Conservation (phyloP, 148 eudicot species). For the Euryodendron excelsum region DNA sequence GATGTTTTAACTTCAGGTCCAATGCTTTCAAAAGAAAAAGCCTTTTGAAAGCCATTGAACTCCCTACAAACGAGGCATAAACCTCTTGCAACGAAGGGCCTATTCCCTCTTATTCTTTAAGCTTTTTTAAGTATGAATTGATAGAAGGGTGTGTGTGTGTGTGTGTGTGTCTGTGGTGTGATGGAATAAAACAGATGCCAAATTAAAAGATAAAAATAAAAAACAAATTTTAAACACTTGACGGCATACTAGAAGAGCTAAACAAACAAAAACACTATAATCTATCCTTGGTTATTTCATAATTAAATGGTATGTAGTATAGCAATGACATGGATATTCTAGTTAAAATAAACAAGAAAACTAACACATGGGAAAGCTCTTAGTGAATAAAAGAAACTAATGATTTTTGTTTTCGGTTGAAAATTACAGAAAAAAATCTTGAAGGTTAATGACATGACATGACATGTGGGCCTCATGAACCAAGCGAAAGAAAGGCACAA, state of each 20-base stretch:
- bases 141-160: too few relatives aligned
- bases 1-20: not conserved
- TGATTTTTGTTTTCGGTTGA: not conserved
- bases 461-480: not conserved
- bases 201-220: too few relatives aligned
- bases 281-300: not conserved
- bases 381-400: too few relatives aligned
- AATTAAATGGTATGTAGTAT: not conserved
- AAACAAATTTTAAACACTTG: too few relatives aligned
- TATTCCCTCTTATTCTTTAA: not conserved
- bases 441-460: not conserved
- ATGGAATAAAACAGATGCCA: too few relatives aligned
- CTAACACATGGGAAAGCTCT: too few relatives aligned
- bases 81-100: not conserved
- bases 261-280: not conserved
- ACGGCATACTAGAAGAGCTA: not conserved
- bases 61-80: not conserved
- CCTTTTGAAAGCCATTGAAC: not conserved
- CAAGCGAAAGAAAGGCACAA: constrained; percentile 6
- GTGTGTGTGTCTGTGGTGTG: too few relatives aligned
- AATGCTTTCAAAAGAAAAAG: not conserved
- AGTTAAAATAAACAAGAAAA: not conserved
- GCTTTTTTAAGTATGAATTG: too few relatives aligned
- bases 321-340: not conserved
- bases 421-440: not conserved